Percentiles rank a stretch among this genome's conserved stretches.
phyloP scores from a whole-genome alignment of 2,329 filamentous ascomycete genomes.

The Zymoseptoria crescenta region DNA sequence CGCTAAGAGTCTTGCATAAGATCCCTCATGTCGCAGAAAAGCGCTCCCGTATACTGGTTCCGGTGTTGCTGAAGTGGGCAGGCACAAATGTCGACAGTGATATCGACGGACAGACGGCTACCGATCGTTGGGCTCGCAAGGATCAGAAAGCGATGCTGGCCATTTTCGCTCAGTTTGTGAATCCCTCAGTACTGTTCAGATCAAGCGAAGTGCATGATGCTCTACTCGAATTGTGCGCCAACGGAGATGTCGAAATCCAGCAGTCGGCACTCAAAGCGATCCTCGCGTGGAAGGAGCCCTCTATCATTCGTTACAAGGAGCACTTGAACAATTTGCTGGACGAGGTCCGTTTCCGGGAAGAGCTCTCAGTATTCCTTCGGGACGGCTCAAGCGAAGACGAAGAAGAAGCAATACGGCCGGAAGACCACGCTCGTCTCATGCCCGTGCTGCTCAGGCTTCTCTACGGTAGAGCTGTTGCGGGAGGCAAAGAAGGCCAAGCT shows the following conservation, averaged over 20 bases:
- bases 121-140: slow-evolving; percentile 55
- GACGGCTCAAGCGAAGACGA: slow-evolving; percentile 35
- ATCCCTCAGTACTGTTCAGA: slow-evolving; percentile 76
- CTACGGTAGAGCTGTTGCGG: slow-evolving; percentile 80
- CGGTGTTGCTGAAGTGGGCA: slow-evolving; percentile 79
- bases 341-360: slow-evolving; percentile 84
- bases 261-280: slow-evolving; percentile 76
- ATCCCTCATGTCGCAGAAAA: slow-evolving; percentile 76
- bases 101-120: slow-evolving; percentile 7
- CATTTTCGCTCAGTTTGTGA: slow-evolving; percentile 76
- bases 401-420: slow-evolving; percentile 58
- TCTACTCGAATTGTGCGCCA: slow-evolving; percentile 67
- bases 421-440: slow-evolving; percentile 67
- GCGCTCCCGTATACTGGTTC: slow-evolving; percentile 74
- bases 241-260: slow-evolving; percentile 86
- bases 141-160: slow-evolving; percentile 79
- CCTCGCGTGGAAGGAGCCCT: slow-evolving; percentile 78
- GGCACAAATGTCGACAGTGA: slow-evolving; percentile 35
- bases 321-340: slow-evolving; percentile 81
- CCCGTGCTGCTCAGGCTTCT: slow-evolving; percentile 79
- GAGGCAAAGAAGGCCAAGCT: slow-evolving; percentile 72
- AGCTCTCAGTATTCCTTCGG: slow-evolving; percentile 74
- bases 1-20: slow-evolving; percentile 67
- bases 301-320: slow-evolving; percentile 70
- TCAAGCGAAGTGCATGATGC: slow-evolving; percentile 67